phyloP scores from a whole-genome alignment of 345 rosid genomes.

The Brassica cretica region DNA sequence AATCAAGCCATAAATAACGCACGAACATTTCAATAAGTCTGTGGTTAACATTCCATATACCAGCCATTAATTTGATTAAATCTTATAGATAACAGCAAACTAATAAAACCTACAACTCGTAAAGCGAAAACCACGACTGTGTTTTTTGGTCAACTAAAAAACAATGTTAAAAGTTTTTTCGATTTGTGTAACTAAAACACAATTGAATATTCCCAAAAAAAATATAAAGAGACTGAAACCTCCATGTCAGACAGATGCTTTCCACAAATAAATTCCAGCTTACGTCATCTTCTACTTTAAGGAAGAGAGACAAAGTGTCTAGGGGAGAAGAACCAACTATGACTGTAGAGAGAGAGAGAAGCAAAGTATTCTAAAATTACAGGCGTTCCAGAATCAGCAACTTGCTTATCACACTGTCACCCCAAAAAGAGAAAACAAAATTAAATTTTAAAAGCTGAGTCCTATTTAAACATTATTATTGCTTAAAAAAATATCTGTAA shows the following conservation, averaged over 20 bases:
- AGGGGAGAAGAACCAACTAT: constrained; percentile 42
- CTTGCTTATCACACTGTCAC: constrained; percentile 42
- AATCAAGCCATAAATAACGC: not conserved
- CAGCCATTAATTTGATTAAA: not conserved
- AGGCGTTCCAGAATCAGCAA: constrained; percentile 38
- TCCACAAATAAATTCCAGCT: not conserved
- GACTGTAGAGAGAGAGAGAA: constrained; percentile 2
- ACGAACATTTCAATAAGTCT: not conserved
- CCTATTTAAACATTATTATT: not conserved
- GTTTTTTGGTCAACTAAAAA: constrained; percentile 16
- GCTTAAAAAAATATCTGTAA: constrained; percentile 24
- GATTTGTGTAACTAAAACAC: constrained; percentile 12
- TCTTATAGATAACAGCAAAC: not conserved
- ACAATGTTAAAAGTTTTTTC: not conserved
- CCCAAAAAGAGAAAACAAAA: constrained; percentile 25
- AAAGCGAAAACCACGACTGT: constrained; percentile 13
- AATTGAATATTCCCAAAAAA: constrained; percentile 19
- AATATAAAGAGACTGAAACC: not conserved
- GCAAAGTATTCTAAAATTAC: not conserved
- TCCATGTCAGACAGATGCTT: constrained; percentile 20
- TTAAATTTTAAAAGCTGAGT: not conserved
- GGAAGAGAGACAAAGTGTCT: constrained; percentile 24
- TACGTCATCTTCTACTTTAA: constrained; percentile 11
- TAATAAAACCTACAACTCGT: constrained; percentile 28
- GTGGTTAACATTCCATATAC: constrained; percentile 1